Conservation (phyloP, 345 rosid genomes). For the Lenwebbia sp. region DNA sequence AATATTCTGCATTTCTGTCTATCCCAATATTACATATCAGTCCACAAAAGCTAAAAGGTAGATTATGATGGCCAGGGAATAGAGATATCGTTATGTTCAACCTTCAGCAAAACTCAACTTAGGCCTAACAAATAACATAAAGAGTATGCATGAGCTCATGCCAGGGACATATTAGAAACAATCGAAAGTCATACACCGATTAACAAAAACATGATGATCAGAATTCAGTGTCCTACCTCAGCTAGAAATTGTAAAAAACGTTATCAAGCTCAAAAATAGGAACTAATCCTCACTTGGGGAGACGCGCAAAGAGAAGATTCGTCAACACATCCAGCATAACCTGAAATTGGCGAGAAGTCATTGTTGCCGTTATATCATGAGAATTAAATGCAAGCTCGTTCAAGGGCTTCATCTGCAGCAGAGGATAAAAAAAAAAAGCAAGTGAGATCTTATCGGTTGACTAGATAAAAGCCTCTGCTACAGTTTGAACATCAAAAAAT, state of each 20-base stretch:
- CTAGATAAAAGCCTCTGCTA: background rate
- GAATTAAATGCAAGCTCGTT: conserved; percentile 93
- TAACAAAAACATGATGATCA: background rate
- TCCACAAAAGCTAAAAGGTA: background rate
- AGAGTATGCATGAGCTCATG: background rate
- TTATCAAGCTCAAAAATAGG: background rate
- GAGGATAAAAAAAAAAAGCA: background rate
- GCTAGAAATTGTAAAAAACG: background rate
- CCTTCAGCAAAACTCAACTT: background rate
- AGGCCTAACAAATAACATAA: background rate
- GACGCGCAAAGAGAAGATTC: conserved; percentile 95
- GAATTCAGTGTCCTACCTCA: background rate
- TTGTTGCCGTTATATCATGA: conserved; percentile 71
- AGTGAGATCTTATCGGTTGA: background rate
- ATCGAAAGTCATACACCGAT: background rate
- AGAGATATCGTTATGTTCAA: background rate
- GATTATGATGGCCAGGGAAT: background rate
- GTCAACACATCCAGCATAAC: conserved; percentile 96
- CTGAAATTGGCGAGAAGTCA: conserved; percentile 98
- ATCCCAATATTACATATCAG: background rate
- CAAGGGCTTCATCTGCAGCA: conserved; percentile 84
- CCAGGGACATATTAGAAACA: background rate
- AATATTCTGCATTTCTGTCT: background rate
- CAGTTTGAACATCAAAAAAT: background rate
- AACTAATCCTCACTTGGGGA: conserved; percentile 68